Evolutionary conservation across 345 rosid genomes (phyloP).

Genomic region (Eucalyptus curtisii): DNA sequence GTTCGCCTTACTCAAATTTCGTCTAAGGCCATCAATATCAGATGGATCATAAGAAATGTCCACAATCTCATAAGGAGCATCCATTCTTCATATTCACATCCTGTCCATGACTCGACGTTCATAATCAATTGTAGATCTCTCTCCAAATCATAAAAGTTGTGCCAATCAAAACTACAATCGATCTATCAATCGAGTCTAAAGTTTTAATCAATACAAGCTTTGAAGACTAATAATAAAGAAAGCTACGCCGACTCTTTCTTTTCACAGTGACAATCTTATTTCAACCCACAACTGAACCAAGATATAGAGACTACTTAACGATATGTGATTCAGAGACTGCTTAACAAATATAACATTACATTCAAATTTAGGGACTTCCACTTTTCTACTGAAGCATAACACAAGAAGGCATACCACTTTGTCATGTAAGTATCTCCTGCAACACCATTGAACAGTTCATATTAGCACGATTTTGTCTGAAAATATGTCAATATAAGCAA

Average conservation of each 20-base stretch:
- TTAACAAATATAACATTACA: not conserved
- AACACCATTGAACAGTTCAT: not conserved
- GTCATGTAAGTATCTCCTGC: not conserved
- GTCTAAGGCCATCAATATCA: not conserved
- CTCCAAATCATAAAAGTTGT: not conserved
- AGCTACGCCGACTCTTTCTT: not conserved
- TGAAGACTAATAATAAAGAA: not conserved
- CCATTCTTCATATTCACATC: not conserved
- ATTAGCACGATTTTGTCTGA: not conserved
- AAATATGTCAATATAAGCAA: not conserved
- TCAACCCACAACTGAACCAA: not conserved
- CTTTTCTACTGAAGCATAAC: not conserved
- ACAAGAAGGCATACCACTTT: not conserved
- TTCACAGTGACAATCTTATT: not conserved
- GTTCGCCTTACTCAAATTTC: not conserved
- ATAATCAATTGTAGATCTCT: not conserved
- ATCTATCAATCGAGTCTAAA: not conserved
- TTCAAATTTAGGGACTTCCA: not conserved
- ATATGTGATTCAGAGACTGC: not conserved
- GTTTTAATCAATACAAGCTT: not conserved
- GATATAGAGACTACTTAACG: no score
- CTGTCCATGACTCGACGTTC: not conserved
- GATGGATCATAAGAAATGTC: not conserved
- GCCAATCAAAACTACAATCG: not conserved
- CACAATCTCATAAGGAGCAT: not conserved